Base-by-base conservation (phyloP, 2,329 filamentous ascomycete genomes). In the Fusarium continuum region DNA sequence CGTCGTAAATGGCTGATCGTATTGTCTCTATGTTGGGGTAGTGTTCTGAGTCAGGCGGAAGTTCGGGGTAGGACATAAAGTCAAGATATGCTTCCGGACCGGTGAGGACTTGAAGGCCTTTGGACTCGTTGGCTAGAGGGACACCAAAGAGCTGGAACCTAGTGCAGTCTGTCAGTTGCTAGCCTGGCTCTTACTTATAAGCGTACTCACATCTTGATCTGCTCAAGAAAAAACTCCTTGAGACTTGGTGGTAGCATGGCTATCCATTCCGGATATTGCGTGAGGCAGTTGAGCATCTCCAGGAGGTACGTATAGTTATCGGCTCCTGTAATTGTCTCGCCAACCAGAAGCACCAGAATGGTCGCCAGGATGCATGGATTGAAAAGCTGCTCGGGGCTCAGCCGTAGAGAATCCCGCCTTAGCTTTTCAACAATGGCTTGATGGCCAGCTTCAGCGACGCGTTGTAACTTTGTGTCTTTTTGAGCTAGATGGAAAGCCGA, bases 311-410 rank as follows among this genome's bases (percentile, higher is more conserved):
- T 61, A 41, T 74, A 79, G 26, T 79, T 77, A 17, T 70, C 70
- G 4, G 76, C 75, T 1, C 76, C 77, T 0, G 77, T 79, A 7
- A 79, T 77, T 0, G 77, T 78, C 13, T 79, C 77, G 0, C 77
- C 77, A 0, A 79, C 76, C 0, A 79, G 61, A 1, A 79, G 68
- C 0, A 79, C 72, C 2, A 79, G 59, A 10, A 79, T 65, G 0
- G 76, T 78, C 1, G 75, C 75, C 60, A 76, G 72, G 3, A 73
- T 77, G 10, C 71, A 77, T 1, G 73, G 69, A 26, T 71, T 76
- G 57, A 78, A 78, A 0, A 78, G 68, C n/a, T 69, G 63, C 8
- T 71, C 60, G 0, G 70, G 67, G 3, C 68, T 64, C 2, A 69
- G 64, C 13, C 65, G 60, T 2, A 75, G 64, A 0, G 75, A 74